phyloP scores from a whole-genome alignment of 345 rosid genomes.

The Nasturtium officinale region DNA sequence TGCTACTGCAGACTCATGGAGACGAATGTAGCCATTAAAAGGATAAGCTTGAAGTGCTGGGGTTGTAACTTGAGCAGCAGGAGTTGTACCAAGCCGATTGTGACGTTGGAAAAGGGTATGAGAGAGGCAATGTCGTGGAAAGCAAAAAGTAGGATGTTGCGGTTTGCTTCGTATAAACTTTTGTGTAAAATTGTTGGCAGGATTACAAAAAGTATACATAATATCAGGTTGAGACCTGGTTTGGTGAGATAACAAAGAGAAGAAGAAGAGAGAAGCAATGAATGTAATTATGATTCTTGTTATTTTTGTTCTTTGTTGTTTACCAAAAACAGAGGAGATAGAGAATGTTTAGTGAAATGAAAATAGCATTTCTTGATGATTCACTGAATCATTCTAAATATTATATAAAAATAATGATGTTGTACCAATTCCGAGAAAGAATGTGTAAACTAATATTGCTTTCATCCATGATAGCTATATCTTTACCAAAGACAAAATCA shows the following conservation, averaged over 20 bases:
- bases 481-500: not conserved
- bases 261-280: not conserved
- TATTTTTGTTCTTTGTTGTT: slow-evolving; percentile 15
- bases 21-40: not conserved
- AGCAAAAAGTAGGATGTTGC: not conserved
- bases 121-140: not conserved
- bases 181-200: slow-evolving; percentile 12
- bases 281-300: not conserved
- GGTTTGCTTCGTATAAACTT: slow-evolving; percentile 28
- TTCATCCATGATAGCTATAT: slow-evolving; percentile 1
- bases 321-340: not conserved
- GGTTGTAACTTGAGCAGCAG: slow-evolving; percentile 16
- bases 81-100: too few species aligned
- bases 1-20: slow-evolving; percentile 31
- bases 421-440: slow-evolving; percentile 3
- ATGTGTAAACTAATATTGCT: slow-evolving; percentile 2
- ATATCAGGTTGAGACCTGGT: slow-evolving; percentile 23
- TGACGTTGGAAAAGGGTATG: slow-evolving; percentile 14
- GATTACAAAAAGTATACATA: slow-evolving; percentile 6
- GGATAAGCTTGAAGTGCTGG: slow-evolving; percentile 17
- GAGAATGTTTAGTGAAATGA: not conserved
- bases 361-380: not conserved
- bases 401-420: not conserved
- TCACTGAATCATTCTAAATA: not conserved
- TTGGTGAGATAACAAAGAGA: slow-evolving; percentile 18